Evolutionary conservation across 345 rosid species (phyloP).

Genomic region (Microcos paniculata): DNA sequence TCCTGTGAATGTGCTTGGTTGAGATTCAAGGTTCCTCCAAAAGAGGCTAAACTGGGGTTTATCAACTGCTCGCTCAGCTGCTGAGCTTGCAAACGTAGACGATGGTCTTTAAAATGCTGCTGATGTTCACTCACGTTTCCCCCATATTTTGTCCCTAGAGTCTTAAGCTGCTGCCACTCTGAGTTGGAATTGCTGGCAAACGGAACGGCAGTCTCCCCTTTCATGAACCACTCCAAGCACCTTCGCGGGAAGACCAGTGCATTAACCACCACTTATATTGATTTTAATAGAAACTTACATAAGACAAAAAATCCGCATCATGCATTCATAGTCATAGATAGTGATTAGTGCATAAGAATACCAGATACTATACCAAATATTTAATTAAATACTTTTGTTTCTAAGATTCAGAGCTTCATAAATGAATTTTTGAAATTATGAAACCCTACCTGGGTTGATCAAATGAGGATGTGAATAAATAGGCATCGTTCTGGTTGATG

Average conservation of each 20-base stretch:
- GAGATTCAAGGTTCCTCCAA: conserved; percentile 31
- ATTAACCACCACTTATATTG: conserved; percentile 3
- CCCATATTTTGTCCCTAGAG: conserved; percentile 25
- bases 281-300: background rate
- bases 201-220: conserved; percentile 41
- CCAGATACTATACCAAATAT: background rate
- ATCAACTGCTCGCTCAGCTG: conserved; percentile 29
- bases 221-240: conserved; percentile 71
- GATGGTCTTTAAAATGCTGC: conserved; percentile 29
- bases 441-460: conserved; percentile 59
- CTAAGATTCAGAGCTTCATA: conserved; percentile 3
- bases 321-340: background rate
- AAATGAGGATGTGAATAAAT: conserved; percentile 31
- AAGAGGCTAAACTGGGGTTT: conserved; percentile 34
- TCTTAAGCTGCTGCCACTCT: conserved; percentile 37
- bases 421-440: background rate
- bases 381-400: background rate
- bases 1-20: conserved; percentile 42
- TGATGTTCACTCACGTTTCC: conserved; percentile 18
- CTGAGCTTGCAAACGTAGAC: conserved; percentile 27
- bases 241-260: conserved; percentile 55
- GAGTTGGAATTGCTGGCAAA: conserved; percentile 35
- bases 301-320: conserved; percentile 13
- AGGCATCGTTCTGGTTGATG: conserved; percentile 28
- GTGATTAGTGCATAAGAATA: background rate